Evolutionary conservation across 2,329 filamentous ascomycete species (phyloP).

Genomic region (Delphinella strobiligena): DNA sequence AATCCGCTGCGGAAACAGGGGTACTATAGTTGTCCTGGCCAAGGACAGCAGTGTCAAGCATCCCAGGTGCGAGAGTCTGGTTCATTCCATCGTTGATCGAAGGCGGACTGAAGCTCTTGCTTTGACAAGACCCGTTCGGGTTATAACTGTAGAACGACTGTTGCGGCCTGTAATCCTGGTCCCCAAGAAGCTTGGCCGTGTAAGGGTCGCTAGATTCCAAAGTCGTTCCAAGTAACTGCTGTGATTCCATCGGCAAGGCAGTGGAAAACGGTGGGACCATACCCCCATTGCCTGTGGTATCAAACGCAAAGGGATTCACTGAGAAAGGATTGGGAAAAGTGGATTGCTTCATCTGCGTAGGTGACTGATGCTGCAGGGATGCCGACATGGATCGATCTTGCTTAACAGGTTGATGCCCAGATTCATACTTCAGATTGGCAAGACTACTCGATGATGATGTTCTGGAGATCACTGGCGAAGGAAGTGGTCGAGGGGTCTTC

Average conservation of each 20-base stretch:
- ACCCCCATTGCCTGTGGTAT: conserved; percentile 19
- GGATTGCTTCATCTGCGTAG: not conserved
- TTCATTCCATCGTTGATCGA: conserved; percentile 29
- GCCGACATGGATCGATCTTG: conserved; percentile 13
- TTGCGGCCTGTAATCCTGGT: conserved; percentile 26
- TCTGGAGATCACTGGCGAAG: conserved; percentile 15
- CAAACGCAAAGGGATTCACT: no score
- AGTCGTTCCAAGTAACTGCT: conserved; percentile 38
- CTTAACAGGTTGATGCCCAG: conserved; percentile 5
- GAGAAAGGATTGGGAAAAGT: conserved; percentile 7
- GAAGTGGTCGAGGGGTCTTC: conserved; percentile 11
- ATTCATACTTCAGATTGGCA: conserved; percentile 12
- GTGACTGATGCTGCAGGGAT: not conserved
- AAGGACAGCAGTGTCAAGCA: conserved; percentile 18
- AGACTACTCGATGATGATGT: conserved; percentile 12
- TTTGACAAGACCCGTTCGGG: conserved; percentile 24
- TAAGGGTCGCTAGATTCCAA: conserved; percentile 34
- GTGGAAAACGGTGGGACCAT: conserved; percentile 35
- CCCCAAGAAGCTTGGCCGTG: conserved; percentile 34
- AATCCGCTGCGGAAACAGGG: conserved; percentile 16
- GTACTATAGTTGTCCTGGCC: conserved; percentile 12
- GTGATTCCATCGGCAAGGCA: conserved; percentile 39
- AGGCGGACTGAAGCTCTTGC: conserved; percentile 15
- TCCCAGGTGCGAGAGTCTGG: conserved; percentile 27
- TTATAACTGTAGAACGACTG: conserved; percentile 34